phyloP scores from a whole-genome alignment of 2,329 filamentous ascomycete genomes.

The Boeremia lycopersici region DNA sequence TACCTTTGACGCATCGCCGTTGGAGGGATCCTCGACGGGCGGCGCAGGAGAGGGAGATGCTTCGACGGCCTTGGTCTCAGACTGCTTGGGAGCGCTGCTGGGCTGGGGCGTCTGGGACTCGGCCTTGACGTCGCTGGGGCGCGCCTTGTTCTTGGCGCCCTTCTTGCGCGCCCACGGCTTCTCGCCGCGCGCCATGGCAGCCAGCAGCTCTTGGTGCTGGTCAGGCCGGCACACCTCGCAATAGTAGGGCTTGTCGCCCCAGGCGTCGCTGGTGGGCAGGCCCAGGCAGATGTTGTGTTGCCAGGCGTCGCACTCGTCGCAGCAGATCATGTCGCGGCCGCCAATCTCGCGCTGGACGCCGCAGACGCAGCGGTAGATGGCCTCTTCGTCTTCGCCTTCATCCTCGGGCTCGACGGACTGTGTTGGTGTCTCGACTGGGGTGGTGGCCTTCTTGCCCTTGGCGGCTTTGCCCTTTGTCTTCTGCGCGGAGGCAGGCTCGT shows the following conservation, averaged over 20 bases:
- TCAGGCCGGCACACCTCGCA: slow-evolving; percentile 89
- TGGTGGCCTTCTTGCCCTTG: slow-evolving; percentile 15
- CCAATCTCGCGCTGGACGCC: slow-evolving; percentile 81
- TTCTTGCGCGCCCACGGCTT: slow-evolving; percentile 76
- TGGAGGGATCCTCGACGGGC: slow-evolving; percentile 27
- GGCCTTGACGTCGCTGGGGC: slow-evolving; percentile 64
- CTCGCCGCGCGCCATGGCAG: slow-evolving; percentile 78
- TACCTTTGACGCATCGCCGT: slow-evolving; percentile 38
- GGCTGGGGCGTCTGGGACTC: slow-evolving; percentile 41
- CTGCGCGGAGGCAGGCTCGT: slow-evolving; percentile 50
- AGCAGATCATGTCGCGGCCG: slow-evolving; percentile 92
- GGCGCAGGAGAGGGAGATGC: slow-evolving; percentile 24
- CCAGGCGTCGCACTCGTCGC: slow-evolving; percentile 91
- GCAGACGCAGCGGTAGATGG: slow-evolving; percentile 91
- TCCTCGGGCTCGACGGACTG: slow-evolving; percentile 53
- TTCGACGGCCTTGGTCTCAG: slow-evolving; percentile 17
- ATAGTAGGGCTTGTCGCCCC: slow-evolving; percentile 66
- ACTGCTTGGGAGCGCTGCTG: slow-evolving; percentile 16
- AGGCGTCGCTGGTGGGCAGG: slow-evolving; percentile 73
- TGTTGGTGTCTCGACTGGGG: slow-evolving; percentile 39
- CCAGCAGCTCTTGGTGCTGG: slow-evolving; percentile 80
- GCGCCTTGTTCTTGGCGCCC: slow-evolving; percentile 66
- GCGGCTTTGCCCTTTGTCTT: slow-evolving; percentile 46
- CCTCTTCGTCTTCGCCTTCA: slow-evolving; percentile 60
- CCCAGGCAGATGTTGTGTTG: slow-evolving; percentile 98